These are phyloP conservation scores for Xylariaceae sp. DNA, from an alignment of 2,329 filamentous ascomycete species.

Conservation along the genomic window DNA sequence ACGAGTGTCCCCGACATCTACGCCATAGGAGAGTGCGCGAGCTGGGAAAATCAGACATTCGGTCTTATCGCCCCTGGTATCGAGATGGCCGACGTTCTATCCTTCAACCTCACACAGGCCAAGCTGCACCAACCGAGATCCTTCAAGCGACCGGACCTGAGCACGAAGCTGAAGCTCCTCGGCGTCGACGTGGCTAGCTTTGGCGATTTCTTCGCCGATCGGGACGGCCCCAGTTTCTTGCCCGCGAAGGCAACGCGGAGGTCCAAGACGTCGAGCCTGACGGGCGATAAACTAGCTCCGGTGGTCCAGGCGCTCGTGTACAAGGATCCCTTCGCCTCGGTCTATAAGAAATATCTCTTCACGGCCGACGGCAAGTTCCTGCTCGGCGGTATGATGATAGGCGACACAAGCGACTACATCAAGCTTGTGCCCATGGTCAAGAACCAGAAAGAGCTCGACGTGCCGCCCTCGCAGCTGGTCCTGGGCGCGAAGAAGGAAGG, in stretches of 20 bases:
- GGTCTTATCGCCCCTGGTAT: constrained; percentile 89
- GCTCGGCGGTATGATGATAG: constrained; percentile 97
- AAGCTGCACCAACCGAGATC: constrained; percentile 71
- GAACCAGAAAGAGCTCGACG: constrained; percentile 77
- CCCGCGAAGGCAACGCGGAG: constrained; percentile 62
- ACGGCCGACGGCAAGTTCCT: constrained; percentile 89
- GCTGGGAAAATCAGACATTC: constrained; percentile 86
- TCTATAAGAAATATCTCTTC: constrained; percentile 95
- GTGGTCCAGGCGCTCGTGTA: constrained; percentile 86
- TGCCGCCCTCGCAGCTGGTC: constrained; percentile 83
- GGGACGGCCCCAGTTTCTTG: constrained; percentile 79
- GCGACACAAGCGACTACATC: constrained; percentile 88
- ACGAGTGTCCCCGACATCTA: constrained; percentile 79
- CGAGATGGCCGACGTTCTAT: constrained; percentile 90
- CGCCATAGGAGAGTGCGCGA: constrained; percentile 89
- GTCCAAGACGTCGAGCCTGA: constrained; percentile 51
- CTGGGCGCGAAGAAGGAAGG: constrained; percentile 77
- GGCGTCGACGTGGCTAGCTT: constrained; percentile 93
- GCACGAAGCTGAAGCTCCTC: constrained; percentile 88
- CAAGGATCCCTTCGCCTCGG: constrained; percentile 83
- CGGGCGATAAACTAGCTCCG: constrained; percentile 60
- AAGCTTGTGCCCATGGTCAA: constrained; percentile 89
- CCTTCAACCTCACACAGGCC: constrained; percentile 89
- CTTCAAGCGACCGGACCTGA: constrained; percentile 85
- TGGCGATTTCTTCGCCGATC: constrained; percentile 90